These are phyloP conservation scores for Patellifolia procumbens DNA, from an alignment of 179 eudicot genomes.

Conservation along the genomic window DNA sequence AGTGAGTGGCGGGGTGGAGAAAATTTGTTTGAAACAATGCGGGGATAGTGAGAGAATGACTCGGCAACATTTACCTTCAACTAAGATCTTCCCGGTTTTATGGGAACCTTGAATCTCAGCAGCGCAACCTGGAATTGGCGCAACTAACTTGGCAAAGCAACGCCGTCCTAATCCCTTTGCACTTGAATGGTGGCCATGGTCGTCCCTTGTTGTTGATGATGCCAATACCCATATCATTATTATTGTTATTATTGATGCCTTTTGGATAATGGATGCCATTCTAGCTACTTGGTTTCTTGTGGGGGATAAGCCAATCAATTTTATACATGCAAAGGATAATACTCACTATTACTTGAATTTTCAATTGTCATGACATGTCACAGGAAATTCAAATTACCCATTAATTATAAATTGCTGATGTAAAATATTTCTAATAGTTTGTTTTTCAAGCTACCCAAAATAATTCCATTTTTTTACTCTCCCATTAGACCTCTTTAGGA, in stretches of 20 bases:
- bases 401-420: too few species aligned
- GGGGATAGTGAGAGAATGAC: neutral
- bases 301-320: neutral
- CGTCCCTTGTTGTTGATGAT: neutral
- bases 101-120: neutral
- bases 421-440: too few species aligned
- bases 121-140: slow-evolving; percentile 2
- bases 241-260: neutral
- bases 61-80: slow-evolving; percentile 11
- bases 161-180: neutral
- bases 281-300: neutral
- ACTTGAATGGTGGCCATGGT: neutral
- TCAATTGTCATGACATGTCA: too few species aligned
- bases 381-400: too few species aligned
- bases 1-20: slow-evolving; percentile 7
- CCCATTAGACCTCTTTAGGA: too few species aligned
- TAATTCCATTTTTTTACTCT: too few species aligned
- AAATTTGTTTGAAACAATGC: slow-evolving; percentile 12
- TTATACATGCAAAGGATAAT: too few species aligned
- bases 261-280: neutral
- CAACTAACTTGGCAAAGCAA: slow-evolving; percentile 3
- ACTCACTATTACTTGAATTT: too few species aligned
- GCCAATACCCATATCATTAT: neutral
- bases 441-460: too few species aligned
- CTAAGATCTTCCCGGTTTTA: neutral